Percentiles rank a stretch among this genome's conserved stretches.
These are phyloP conservation scores for Blastobotrys niveus DNA, from an alignment of 1,139 yeast species.

Conservation along the genomic window DNA sequence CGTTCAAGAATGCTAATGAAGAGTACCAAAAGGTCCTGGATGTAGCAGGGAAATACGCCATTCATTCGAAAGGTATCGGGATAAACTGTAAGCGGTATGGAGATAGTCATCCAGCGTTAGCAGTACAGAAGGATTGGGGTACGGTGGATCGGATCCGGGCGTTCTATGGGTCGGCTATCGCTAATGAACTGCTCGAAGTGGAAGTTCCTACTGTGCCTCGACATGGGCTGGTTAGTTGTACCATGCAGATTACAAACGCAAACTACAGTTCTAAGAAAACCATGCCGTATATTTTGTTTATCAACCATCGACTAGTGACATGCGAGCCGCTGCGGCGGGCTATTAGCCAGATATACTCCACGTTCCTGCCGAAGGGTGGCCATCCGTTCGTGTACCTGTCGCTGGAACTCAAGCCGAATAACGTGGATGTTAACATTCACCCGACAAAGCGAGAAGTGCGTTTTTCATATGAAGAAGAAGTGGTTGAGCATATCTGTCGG, in stretches of 20 bases:
- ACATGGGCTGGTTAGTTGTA: slow-evolving; percentile 29
- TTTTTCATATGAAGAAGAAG: slow-evolving; percentile 80
- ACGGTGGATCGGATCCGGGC: slow-evolving; percentile 60
- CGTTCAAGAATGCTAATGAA: slow-evolving; percentile 49
- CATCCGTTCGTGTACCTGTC: slow-evolving; percentile 75
- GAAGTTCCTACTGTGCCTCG: slow-evolving; percentile 21
- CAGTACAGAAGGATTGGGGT: slow-evolving; percentile 21
- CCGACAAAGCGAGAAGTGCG: slow-evolving; percentile 94
- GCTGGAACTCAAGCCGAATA: slow-evolving; percentile 56
- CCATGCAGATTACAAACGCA: slow-evolving; percentile 66
- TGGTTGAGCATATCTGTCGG: slow-evolving; percentile 54
- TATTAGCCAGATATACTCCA: slow-evolving; percentile 54
- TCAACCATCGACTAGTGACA: slow-evolving; percentile 74
- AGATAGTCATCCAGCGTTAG: slow-evolving; percentile 36
- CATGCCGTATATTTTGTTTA: slow-evolving; percentile 68
- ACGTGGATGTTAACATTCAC: slow-evolving; percentile 88
- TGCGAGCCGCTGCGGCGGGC: slow-evolving; percentile 79
- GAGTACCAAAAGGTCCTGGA: slow-evolving; percentile 76
- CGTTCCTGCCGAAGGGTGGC: slow-evolving; percentile 72
- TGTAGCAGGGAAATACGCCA: slow-evolving; percentile 76
- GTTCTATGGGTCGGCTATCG: slow-evolving; percentile 66
- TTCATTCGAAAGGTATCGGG: slow-evolving; percentile 65
- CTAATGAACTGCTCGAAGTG: slow-evolving; percentile 54
- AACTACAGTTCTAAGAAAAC: slow-evolving; percentile 66
- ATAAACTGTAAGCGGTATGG: slow-evolving; percentile 77